A percentile compares a stretch with the other conserved stretches of the same genome.
phyloP scores from a whole-genome alignment of 2,329 filamentous ascomycete species.

The Pseudogymnoascus sp. region DNA sequence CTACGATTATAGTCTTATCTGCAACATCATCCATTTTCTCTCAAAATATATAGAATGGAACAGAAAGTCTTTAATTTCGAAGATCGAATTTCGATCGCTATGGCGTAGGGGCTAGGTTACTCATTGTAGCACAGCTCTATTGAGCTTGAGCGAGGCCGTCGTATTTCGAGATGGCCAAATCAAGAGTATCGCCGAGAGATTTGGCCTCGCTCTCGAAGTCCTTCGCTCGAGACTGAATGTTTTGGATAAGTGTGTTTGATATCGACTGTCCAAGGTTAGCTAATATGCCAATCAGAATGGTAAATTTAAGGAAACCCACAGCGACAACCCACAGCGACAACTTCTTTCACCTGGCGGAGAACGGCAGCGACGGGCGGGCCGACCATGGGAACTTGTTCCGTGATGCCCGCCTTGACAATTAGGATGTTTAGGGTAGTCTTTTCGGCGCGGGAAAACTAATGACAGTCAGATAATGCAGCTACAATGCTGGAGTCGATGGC shows the following conservation, averaged over 20 bases:
- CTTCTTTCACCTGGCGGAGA: slow-evolving; percentile 23
- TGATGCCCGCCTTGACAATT: slow-evolving; percentile 31
- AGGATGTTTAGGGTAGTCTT: slow-evolving; percentile 31
- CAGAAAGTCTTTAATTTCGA: neutral
- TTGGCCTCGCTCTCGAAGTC: neutral
- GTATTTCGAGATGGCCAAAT: neutral
- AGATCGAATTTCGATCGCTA: neutral
- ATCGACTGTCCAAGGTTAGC: neutral
- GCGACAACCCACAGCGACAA: slow-evolving; percentile 27
- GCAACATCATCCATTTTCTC: neutral
- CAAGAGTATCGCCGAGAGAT: neutral
- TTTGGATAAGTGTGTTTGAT: neutral
- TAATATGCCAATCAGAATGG: neutral
- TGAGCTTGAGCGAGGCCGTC: neutral
- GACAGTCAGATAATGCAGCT: neutral
- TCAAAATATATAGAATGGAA: neutral
- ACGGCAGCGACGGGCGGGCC: slow-evolving; percentile 25
- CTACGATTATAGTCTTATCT: neutral
- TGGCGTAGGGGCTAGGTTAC: neutral
- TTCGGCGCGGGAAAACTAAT: slow-evolving; percentile 28
- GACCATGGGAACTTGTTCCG: slow-evolving; percentile 25
- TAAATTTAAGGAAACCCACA: slow-evolving; percentile 20
- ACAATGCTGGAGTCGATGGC: neutral
- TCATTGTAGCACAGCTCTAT: neutral
- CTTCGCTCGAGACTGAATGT: neutral